These are phyloP conservation scores for Yamadazyma sp. DNA, from an alignment of 805 yeast genomes.

Conservation along the genomic window DNA sequence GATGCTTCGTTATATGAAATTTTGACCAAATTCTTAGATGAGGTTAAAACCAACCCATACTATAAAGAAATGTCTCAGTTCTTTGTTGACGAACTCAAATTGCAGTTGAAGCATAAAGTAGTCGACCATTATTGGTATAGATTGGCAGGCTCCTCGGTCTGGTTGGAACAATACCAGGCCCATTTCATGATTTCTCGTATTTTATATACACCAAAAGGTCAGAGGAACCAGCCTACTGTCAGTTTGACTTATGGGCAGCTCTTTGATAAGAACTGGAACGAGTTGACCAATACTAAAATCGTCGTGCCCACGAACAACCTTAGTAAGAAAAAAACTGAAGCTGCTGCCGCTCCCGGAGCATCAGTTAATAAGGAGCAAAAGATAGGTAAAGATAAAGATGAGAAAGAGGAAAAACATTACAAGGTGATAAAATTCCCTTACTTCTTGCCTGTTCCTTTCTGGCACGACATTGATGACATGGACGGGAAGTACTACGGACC, in stretches of 20 bases:
- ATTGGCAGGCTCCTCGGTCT: conserved; percentile 52
- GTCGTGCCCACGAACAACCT: conserved; percentile 20
- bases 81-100: conserved; percentile 23
- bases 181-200: conserved; percentile 50
- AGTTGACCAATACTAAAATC: conserved; percentile 29
- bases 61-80: conserved; percentile 28
- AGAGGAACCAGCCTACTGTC: conserved; percentile 35
- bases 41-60: conserved; percentile 21
- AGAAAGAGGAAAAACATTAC: conserved; percentile 12
- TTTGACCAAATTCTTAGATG: conserved; percentile 14
- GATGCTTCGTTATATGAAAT: conserved; percentile 17
- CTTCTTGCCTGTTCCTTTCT: conserved; percentile 33
- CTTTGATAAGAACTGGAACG: conserved; percentile 49
- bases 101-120: conserved; percentile 22
- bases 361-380: conserved; percentile 8
- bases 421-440: conserved; percentile 24
- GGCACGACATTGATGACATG: conserved; percentile 26
- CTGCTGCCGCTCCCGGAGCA: background rate
- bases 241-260: conserved; percentile 47
- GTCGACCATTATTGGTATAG: conserved; percentile 43
- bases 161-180: conserved; percentile 52
- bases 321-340: background rate
- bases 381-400: conserved; percentile 4
- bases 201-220: conserved; percentile 32
- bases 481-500: conserved; percentile 39